A percentile compares a stretch with the other conserved stretches of the same genome.
Conservation (phyloP, 1,284 basidiomycete genomes). For the Pholiota adiposa region DNA sequence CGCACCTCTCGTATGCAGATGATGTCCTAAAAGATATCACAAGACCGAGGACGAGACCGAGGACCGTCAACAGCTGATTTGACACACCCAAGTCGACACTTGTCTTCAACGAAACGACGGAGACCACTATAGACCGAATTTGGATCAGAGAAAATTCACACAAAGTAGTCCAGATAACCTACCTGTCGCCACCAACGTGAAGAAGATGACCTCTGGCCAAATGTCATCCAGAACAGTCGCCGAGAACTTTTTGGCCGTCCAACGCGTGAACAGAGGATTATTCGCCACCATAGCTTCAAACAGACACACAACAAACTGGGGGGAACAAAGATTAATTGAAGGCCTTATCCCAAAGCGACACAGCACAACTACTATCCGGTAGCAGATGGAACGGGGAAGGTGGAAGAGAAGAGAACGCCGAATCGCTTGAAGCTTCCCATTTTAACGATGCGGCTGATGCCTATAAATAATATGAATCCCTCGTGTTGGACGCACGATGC, state of each 20-base stretch:
- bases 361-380: neutral
- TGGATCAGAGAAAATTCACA: neutral
- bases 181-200: constrained; percentile 58
- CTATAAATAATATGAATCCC: neutral
- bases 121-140: constrained; percentile 50
- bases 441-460: neutral
- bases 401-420: neutral
- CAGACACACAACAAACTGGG: neutral
- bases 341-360: neutral
- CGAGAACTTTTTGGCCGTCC: constrained; percentile 55
- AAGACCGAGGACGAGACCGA: constrained; percentile 69
- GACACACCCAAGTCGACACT: constrained; percentile 45
- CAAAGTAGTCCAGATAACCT: constrained; percentile 25
- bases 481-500: neutral
- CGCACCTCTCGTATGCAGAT: constrained; percentile 68
- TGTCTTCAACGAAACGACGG: constrained; percentile 51
- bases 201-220: constrained; percentile 61
- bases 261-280: constrained; percentile 48
- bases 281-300: constrained; percentile 40
- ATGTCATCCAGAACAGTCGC: constrained; percentile 66
- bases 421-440: neutral
- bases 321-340: neutral
- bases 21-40: constrained; percentile 68
- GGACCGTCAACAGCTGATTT: constrained; percentile 56
- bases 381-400: neutral